Evolutionary conservation across 805 yeast species (phyloP).

Genomic region (Zygoascus tannicola): DNA sequence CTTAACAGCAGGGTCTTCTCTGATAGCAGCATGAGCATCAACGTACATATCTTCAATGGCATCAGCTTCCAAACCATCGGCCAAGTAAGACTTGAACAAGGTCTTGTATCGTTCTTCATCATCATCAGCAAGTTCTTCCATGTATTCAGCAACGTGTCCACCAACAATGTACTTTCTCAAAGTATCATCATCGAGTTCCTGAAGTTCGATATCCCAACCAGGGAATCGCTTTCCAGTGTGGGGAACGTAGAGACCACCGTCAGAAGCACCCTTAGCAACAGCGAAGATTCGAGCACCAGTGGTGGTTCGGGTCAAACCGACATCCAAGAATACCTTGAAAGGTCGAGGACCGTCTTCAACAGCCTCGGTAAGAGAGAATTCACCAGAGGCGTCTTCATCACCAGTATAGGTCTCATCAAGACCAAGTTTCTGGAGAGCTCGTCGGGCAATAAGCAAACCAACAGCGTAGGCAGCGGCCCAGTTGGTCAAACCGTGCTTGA

Average conservation of each 20-base stretch:
- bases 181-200: constrained; percentile 95
- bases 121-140: constrained; percentile 99
- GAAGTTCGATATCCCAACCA: constrained; percentile 98
- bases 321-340: constrained; percentile 98
- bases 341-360: constrained; percentile 99
- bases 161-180: constrained; percentile 99
- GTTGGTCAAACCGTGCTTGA: constrained; percentile 97
- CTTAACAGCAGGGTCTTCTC: constrained; percentile 90
- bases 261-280: constrained; percentile 99
- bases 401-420: constrained; percentile 96
- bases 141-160: constrained; percentile 99
- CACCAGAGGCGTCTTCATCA: constrained; percentile 99
- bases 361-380: constrained; percentile 95
- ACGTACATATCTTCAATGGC: constrained; percentile 91
- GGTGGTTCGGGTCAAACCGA: constrained; percentile 99
- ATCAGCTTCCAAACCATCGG: constrained; percentile 95
- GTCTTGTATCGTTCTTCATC: constrained; percentile 99
- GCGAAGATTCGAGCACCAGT: constrained; percentile 99
- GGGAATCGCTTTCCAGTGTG: constrained; percentile 99
- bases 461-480: constrained; percentile 99
- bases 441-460: constrained; percentile 97
- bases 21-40: constrained; percentile 90
- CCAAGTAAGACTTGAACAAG: constrained; percentile 92
- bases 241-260: constrained; percentile 98
- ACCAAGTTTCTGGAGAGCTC: constrained; percentile 95